Evolutionary conservation across 2,329 filamentous ascomycete genomes (phyloP).

Genomic region (Monosporascus sp.): DNA sequence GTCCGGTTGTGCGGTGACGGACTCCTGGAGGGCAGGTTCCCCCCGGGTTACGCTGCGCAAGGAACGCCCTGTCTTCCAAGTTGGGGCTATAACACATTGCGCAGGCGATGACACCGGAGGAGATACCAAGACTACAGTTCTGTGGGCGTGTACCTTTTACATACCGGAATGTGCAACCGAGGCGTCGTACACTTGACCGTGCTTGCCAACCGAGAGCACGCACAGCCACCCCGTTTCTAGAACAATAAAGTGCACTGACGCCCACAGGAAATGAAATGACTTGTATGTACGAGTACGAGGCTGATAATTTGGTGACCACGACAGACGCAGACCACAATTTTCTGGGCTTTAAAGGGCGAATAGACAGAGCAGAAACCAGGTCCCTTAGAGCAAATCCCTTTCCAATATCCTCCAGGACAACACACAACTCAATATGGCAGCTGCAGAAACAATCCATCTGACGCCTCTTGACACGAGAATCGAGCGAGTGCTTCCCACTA

Average conservation of each 20-base stretch:
- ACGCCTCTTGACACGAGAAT: neutral
- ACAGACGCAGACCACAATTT: too few relatives aligned
- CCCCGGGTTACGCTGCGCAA: neutral
- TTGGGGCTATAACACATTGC: neutral
- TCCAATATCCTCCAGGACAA: neutral
- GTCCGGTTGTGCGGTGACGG: neutral
- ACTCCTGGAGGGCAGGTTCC: neutral
- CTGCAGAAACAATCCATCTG: neutral
- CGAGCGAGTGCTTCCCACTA: neutral
- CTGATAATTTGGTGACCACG: too few relatives aligned
- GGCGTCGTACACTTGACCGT: too few relatives aligned
- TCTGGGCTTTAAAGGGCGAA: neutral
- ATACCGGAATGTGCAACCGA: too few relatives aligned
- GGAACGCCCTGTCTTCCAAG: neutral
- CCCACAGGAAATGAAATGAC: too few relatives aligned
- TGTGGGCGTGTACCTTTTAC: too few relatives aligned
- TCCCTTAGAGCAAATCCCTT: too few relatives aligned
- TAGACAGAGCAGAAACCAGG: too few relatives aligned
- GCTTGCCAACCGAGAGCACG: too few relatives aligned
- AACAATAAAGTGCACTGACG: neutral
- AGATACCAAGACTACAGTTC: neutral
- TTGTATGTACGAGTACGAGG: too few relatives aligned
- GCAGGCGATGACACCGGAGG: neutral
- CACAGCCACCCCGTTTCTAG: too few relatives aligned
- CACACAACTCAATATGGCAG: neutral